Evolutionary conservation across 768 basidiomycete genomes (phyloP), one percentile per base, ranked within the genome.

Genomic region (Trametes cingulata): DNA sequence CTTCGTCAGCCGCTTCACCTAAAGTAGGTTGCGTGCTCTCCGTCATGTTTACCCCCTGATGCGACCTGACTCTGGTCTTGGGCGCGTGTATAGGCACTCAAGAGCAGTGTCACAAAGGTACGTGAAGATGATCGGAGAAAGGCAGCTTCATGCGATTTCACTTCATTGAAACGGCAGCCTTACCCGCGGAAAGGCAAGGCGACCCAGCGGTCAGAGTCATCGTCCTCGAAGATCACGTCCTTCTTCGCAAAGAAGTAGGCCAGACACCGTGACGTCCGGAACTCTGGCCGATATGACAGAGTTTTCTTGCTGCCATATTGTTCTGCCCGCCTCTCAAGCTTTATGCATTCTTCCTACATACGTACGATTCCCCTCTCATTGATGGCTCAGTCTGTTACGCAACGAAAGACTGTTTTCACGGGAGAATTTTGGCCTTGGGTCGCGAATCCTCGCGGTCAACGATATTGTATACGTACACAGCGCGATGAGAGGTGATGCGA

Each of bases 391-490:
- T 10, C 29, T 10, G 10, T 33, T 10, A 33, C 29, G 10, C 52
- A 19, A 17, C 22, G 42, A n/a, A 25, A 27, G 50, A 56, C 40
- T 64, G 58, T 63, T 65, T 50, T 56, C 42, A 41, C 53, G 42
- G 57, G 43, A 51, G 48, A 54, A 49, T 57, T 41, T 41, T 40
- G 40, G 47, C 47, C 20, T 42, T 46, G 27, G 47, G 47, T 48
- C 56, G 56, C 47, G 54, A 47, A 27, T 40, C 33, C 48, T 40
- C 40, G 48, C 49, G 40, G 50, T 50, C 35, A 52, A 56, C 53
- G 61, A 62, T 62, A 55, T 63, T 60, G 53, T 62, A 62, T 67
- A 67, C 62, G 62, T 69, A 69, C 68, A 70, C 62, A 61, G 62
- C 62, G 43, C 56, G 52, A 47, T 35, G 20, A 56, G 42, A 42